Percentiles rank a stretch among this genome's conserved stretches.
Conservation (phyloP, 2,329 filamentous ascomycete species). For the Sporothrix brasiliensis region DNA sequence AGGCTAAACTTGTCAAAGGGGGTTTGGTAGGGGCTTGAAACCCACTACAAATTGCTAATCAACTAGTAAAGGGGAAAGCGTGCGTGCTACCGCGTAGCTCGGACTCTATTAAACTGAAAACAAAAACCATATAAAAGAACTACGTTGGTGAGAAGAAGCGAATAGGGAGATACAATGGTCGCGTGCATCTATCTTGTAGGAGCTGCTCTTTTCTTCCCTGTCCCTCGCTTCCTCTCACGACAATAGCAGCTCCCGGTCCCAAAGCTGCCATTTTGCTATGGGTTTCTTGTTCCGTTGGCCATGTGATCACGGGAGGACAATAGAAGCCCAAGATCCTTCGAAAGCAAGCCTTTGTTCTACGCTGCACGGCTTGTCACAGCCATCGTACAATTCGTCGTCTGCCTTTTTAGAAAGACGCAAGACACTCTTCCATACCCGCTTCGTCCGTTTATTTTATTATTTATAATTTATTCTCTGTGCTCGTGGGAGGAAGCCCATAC, state of each 20-base stretch:
- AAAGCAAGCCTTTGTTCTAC: background rate
- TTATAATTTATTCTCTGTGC: background rate
- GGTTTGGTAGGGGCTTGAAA: conserved; percentile 10
- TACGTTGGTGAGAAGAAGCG: background rate
- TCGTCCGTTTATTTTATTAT: background rate
- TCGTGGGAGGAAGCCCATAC: conserved; percentile 7
- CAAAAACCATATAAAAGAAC: background rate
- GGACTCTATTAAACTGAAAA: background rate
- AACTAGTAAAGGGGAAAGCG: conserved; percentile 20
- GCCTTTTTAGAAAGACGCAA: background rate
- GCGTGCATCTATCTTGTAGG: background rate
- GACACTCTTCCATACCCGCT: background rate
- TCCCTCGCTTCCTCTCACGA: background rate
- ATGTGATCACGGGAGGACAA: background rate
- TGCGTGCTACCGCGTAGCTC: conserved; percentile 1
- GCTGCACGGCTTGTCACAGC: background rate
- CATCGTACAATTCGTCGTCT: background rate
- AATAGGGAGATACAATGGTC: background rate
- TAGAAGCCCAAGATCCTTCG: background rate
- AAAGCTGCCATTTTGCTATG: conserved; percentile 10
- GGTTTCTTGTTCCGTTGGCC: background rate
- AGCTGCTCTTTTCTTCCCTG: background rate
- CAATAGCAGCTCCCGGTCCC: background rate
- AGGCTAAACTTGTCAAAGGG: too few relatives aligned
- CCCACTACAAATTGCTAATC: background rate